phyloP scores from a whole-genome alignment of 148 eudicot genomes.

The Dysphania ambrosioides region DNA sequence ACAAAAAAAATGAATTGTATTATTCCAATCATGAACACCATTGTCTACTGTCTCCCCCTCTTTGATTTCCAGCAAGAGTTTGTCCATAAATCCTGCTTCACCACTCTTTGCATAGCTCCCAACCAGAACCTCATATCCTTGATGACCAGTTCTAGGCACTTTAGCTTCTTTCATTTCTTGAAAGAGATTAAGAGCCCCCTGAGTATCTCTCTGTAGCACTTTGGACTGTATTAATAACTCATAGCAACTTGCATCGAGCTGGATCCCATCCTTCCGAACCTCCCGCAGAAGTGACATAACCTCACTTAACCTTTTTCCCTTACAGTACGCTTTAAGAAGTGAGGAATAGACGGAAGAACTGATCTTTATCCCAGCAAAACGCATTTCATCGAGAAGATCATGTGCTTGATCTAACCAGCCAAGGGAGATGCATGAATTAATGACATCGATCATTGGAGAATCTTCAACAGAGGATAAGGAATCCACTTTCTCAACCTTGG shows the following conservation, averaged over 20 bases:
- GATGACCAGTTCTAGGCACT: conserved; percentile 50
- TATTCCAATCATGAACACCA: conserved; percentile 95
- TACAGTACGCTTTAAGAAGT: conserved; percentile 82
- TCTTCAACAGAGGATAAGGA: conserved; percentile 55
- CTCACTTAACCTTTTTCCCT: conserved; percentile 53
- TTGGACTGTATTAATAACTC: conserved; percentile 55
- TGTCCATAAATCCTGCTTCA: conserved; percentile 67
- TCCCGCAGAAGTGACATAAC: conserved; percentile 60
- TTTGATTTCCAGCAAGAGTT: conserved; percentile 76
- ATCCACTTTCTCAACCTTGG: conserved; percentile 68
- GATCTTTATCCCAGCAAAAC: conserved; percentile 65
- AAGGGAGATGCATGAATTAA: conserved; percentile 72
- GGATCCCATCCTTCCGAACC: conserved; percentile 74
- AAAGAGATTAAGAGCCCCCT: conserved; percentile 71
- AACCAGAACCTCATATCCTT: conserved; percentile 54
- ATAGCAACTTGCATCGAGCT: conserved; percentile 73
- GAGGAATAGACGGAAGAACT: conserved; percentile 63
- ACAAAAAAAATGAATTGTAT: conserved; percentile 80
- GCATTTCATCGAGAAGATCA: conserved; percentile 91
- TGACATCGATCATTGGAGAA: conserved; percentile 62
- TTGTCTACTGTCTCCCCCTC: conserved; percentile 66
- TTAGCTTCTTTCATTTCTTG: conserved; percentile 95
- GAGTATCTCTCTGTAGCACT: conserved; percentile 66
- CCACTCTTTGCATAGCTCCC: conserved; percentile 41
- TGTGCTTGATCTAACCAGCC: conserved; percentile 92